phyloP scores from a whole-genome alignment of 768 basidiomycete species.

The Pulveroboletus ravenelii region DNA sequence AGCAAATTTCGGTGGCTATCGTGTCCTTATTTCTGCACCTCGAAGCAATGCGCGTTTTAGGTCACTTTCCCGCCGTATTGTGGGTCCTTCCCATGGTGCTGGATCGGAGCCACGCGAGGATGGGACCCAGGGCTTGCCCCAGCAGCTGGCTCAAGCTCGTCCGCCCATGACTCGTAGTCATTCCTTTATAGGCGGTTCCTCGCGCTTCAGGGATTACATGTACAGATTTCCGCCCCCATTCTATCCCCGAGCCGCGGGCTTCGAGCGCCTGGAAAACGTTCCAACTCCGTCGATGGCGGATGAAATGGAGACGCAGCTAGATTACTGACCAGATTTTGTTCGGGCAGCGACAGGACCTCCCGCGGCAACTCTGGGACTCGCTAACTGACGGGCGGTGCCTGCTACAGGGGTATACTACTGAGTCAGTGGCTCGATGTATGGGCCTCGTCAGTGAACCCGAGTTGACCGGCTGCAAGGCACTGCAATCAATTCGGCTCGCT shows the following conservation, averaged over 20 bases:
- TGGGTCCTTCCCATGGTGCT: not conserved
- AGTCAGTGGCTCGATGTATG: not conserved
- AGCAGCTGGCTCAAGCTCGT: not conserved
- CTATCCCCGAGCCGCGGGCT: constrained; percentile 15
- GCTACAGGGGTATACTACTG: too few species aligned
- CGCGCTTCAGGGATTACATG: constrained; percentile 3
- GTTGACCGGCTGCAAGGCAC: constrained; percentile 2
- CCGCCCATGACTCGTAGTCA: constrained; percentile 1
- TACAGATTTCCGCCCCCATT: constrained; percentile 12
- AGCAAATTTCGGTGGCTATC: not conserved
- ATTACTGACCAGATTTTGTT: too few species aligned
- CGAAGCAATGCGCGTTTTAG: not conserved
- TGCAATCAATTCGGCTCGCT: not conserved
- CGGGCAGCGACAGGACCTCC: not conserved
- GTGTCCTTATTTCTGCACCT: constrained; percentile 4
- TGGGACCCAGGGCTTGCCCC: constrained; percentile 1
- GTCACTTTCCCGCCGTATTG: not conserved
- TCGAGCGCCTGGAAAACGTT: constrained; percentile 10
- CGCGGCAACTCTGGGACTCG: not conserved
- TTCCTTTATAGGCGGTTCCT: constrained; percentile 3
- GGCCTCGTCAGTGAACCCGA: not conserved
- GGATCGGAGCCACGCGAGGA: constrained; percentile 1
- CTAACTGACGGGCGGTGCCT: too few species aligned
- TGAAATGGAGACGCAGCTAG: constrained; percentile 14
- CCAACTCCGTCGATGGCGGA: constrained; percentile 27